Conservation (phyloP, 164 flowering plant genomes). For the Chloranthus sessilifolius region DNA sequence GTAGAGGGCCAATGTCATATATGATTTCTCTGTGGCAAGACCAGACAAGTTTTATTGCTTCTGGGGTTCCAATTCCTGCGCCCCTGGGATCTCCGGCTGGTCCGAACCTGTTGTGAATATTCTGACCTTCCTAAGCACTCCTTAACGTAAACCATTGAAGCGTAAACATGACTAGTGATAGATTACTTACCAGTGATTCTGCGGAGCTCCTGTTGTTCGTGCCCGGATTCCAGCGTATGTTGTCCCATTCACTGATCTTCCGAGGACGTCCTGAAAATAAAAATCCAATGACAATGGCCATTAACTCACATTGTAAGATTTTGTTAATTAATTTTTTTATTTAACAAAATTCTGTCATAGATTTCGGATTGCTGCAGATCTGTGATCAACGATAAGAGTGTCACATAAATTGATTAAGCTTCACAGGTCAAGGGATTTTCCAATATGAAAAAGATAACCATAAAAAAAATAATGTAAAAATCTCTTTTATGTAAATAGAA, state of each 20-base stretch:
- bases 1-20: slow-evolving; percentile 83
- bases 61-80: slow-evolving; percentile 99
- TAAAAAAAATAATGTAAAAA: no score
- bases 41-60: slow-evolving; percentile 97
- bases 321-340: no score
- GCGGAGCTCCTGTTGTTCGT: slow-evolving; percentile 98
- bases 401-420: no score
- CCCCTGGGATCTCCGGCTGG: slow-evolving; percentile 99
- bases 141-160: background rate
- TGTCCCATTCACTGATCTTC: slow-evolving; percentile 90
- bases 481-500: no score
- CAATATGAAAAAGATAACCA: no score
- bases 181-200: slow-evolving; percentile 80
- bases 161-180: background rate
- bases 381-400: no score
- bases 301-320: no score
- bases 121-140: slow-evolving; percentile 4
- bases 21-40: slow-evolving; percentile 97
- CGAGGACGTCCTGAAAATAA: slow-evolving; percentile 70
- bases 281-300: background rate
- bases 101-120: slow-evolving; percentile 68
- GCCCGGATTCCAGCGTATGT: slow-evolving; percentile 95
- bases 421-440: no score
- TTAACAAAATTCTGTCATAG: no score
- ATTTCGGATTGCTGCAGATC: no score